Conservation (phyloP, 352 stramenopile genomes). For the Globisporangium cystogenes region DNA sequence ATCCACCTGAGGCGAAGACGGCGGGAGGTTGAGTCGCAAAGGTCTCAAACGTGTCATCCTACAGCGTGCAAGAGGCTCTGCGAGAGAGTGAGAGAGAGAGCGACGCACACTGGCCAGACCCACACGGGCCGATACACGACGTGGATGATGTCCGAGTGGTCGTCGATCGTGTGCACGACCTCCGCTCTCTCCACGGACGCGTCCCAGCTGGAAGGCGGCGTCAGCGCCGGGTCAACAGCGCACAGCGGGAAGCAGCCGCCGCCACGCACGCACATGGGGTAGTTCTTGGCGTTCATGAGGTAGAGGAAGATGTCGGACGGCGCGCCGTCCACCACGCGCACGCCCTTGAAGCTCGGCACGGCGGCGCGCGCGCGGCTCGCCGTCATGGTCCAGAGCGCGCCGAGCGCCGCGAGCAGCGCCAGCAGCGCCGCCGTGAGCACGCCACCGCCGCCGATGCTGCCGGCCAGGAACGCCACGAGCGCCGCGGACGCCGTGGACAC, state of each 20-base stretch:
- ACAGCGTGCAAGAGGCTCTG: no score
- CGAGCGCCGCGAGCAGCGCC: slow-evolving; percentile 32
- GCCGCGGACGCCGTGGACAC: slow-evolving; percentile 46
- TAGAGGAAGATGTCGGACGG: slow-evolving; percentile 72
- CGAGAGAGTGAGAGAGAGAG: not conserved
- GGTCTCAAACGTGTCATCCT: no score
- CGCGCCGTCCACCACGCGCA: slow-evolving; percentile 54
- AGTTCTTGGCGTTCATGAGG: slow-evolving; percentile 72
- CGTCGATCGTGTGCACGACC: slow-evolving; percentile 72
- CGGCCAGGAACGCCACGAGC: slow-evolving; percentile 57
- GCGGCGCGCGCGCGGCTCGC: slow-evolving; percentile 26
- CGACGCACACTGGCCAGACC: slow-evolving; percentile 68
- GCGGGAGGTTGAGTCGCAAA: no score
- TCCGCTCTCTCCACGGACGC: slow-evolving; percentile 50
- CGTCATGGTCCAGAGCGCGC: slow-evolving; percentile 53
- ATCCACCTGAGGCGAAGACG: slow-evolving; percentile 41
- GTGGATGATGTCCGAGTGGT: slow-evolving; percentile 77
- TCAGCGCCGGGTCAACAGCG: no score
- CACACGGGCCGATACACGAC: slow-evolving; percentile 71
- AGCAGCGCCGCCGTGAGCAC: slow-evolving; percentile 44
- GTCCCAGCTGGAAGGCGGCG: slow-evolving; percentile 35
- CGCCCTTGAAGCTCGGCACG: slow-evolving; percentile 64
- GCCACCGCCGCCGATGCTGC: slow-evolving; percentile 56
- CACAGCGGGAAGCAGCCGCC: no score
- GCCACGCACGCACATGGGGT: slow-evolving; percentile 26